phyloP scores from a whole-genome alignment of 1,139 yeast species.

The Blastobotrys persicus region DNA sequence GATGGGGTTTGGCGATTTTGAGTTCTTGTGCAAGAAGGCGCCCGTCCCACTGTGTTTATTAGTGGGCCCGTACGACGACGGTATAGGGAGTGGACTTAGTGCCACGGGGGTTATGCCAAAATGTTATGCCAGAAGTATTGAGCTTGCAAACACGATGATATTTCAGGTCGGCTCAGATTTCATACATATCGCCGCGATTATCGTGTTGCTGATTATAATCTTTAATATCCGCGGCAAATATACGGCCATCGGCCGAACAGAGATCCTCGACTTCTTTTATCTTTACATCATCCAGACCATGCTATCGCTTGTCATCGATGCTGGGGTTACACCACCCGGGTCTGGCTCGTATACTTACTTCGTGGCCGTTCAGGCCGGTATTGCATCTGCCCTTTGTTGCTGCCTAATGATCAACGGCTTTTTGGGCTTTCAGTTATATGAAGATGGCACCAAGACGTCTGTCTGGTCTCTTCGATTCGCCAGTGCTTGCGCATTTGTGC shows the following conservation, averaged over 20 bases:
- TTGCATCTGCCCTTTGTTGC: slow-evolving; percentile 68
- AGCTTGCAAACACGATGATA: slow-evolving; percentile 84
- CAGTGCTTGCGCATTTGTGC: slow-evolving; percentile 52
- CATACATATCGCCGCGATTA: slow-evolving; percentile 71
- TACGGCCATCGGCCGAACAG: slow-evolving; percentile 91
- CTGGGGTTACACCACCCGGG: slow-evolving; percentile 91
- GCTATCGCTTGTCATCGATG: slow-evolving; percentile 73
- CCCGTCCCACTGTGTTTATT: slow-evolving; percentile 79
- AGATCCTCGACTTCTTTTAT: slow-evolving; percentile 74
- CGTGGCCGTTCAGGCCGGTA: slow-evolving; percentile 76
- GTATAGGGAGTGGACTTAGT: slow-evolving; percentile 12
- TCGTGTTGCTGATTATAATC: slow-evolving; percentile 65
- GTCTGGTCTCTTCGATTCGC: slow-evolving; percentile 55
- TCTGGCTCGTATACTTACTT: slow-evolving; percentile 72
- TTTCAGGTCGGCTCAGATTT: slow-evolving; percentile 90
- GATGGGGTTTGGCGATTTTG: slow-evolving; percentile 69
- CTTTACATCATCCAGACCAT: slow-evolving; percentile 56
- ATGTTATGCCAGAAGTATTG: slow-evolving; percentile 85
- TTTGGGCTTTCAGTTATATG: slow-evolving; percentile 86
- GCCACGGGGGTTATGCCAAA: slow-evolving; percentile 62
- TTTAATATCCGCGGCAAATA: slow-evolving; percentile 78
- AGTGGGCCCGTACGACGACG: slow-evolving; percentile 44
- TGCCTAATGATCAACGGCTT: slow-evolving; percentile 71
- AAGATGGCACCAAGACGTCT: slow-evolving; percentile 76
- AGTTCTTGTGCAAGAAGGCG: slow-evolving; percentile 60